Percentiles rank a stretch among this genome's conserved stretches.
Conservation (phyloP, 2,329 filamentous ascomycete species). For the Pyrenochaeta sp. region DNA sequence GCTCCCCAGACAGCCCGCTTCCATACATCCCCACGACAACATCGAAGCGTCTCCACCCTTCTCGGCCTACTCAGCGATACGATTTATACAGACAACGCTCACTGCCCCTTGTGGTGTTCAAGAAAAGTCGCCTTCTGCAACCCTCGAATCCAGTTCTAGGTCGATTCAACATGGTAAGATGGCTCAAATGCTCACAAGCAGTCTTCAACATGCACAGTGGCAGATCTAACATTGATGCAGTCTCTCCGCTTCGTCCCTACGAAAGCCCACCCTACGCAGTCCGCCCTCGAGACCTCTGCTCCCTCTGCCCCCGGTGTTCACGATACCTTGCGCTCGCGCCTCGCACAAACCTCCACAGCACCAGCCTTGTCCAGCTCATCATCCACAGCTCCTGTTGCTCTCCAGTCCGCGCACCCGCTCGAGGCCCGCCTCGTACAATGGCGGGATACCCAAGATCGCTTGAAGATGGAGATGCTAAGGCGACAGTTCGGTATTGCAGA, state of each 20-base stretch:
- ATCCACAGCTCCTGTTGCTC: constrained; percentile 44
- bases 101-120: background rate
- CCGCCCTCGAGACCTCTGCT: constrained; percentile 67
- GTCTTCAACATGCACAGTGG: background rate
- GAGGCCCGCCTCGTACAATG: constrained; percentile 88
- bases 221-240: constrained; percentile 55
- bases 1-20: constrained; percentile 17
- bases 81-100: background rate
- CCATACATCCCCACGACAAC: background rate
- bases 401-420: constrained; percentile 84
- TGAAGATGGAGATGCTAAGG: constrained; percentile 89
- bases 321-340: constrained; percentile 88
- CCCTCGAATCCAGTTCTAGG: background rate
- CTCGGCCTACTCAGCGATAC: background rate
- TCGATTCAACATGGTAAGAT: constrained; percentile 24
- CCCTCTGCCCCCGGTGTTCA: constrained; percentile 93
- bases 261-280: constrained; percentile 65
- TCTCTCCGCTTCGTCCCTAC: constrained; percentile 89
- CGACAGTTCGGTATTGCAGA: constrained; percentile 91
- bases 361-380: constrained; percentile 27
- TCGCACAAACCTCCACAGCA: constrained; percentile 64
- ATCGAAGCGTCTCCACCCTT: too few relatives aligned
- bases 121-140: background rate
- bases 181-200: background rate
- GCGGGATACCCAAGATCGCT: constrained; percentile 84